Conservation (phyloP, 768 basidiomycete genomes). For the Tulasnella sp. region DNA sequence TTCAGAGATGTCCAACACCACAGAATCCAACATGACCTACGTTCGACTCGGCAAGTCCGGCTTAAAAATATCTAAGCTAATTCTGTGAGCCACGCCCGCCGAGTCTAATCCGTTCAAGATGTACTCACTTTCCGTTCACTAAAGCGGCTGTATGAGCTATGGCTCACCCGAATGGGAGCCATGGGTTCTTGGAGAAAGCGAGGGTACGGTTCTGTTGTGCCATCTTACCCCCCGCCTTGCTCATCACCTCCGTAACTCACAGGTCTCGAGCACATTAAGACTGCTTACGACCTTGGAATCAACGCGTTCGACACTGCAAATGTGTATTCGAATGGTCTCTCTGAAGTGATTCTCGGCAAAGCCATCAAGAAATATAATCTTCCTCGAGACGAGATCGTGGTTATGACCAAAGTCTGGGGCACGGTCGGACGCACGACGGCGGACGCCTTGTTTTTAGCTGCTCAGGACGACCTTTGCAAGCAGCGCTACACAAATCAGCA, state of each 20-base stretch:
- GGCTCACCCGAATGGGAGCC: constrained; percentile 46
- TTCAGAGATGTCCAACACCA: background rate
- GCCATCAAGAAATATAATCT: constrained; percentile 37
- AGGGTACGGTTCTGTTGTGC: constrained; percentile 32
- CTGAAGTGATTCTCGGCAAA: constrained; percentile 40
- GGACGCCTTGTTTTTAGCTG: background rate
- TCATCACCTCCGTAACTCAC: background rate
- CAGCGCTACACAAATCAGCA: constrained; percentile 28
- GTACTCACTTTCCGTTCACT: background rate
- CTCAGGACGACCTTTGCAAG: constrained; percentile 1
- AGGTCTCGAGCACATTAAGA: constrained; percentile 8
- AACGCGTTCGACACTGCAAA: constrained; percentile 38
- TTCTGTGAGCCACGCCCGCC: background rate
- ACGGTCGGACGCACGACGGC: background rate
- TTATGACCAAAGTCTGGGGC: constrained; percentile 37
- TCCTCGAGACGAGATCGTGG: constrained; percentile 37
- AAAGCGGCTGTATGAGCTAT: constrained; percentile 59
- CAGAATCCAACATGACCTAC: constrained; percentile 12
- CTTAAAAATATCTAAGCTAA: constrained; percentile 17
- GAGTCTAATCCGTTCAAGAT: background rate
- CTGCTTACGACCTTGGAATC: constrained; percentile 46
- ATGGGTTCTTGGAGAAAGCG: constrained; percentile 47
- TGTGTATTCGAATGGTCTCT: constrained; percentile 37
- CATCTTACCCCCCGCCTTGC: background rate
- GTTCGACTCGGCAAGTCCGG: constrained; percentile 22